phyloP scores from a whole-genome alignment of 2,329 filamentous ascomycete species.

The Xylogone sp. region DNA sequence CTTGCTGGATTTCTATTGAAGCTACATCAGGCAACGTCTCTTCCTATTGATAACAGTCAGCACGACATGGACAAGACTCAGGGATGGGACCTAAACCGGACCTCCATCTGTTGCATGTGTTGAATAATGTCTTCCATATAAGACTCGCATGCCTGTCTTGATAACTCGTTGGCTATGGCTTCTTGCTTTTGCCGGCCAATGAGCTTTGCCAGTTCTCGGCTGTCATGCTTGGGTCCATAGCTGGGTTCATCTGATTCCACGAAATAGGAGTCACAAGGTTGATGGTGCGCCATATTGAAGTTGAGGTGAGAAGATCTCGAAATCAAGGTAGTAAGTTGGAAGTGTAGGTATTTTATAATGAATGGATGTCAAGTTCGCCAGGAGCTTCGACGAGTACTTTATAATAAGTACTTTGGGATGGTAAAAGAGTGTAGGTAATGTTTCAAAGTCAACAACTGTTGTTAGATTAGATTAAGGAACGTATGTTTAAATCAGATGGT shows the following conservation, averaged over 20 bases:
- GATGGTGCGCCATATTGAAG: slow-evolving; percentile 25
- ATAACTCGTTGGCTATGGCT: slow-evolving; percentile 84
- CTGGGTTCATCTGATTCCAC: slow-evolving; percentile 51
- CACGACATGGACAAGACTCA: slow-evolving; percentile 7
- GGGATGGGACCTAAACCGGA: slow-evolving; percentile 23
- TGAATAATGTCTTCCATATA: slow-evolving; percentile 92
- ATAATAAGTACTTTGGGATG: slow-evolving; percentile 20
- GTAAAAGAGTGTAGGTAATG: slow-evolving; percentile 25
- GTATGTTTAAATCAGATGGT: slow-evolving; percentile 15
- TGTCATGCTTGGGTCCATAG: slow-evolving; percentile 20
- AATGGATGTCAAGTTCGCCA: slow-evolving; percentile 32
- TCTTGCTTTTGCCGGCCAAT: slow-evolving; percentile 81
- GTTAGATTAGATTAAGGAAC: slow-evolving; percentile 25
- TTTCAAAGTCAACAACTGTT: slow-evolving; percentile 18
- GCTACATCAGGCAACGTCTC: slow-evolving; percentile 94
- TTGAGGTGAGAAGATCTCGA: slow-evolving; percentile 6
- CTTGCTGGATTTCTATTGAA: slow-evolving; percentile 97
- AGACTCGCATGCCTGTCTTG: slow-evolving; percentile 78
- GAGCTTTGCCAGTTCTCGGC: slow-evolving; percentile 73
- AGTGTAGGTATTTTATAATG: slow-evolving; percentile 14
- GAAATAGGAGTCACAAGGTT: slow-evolving; percentile 66
- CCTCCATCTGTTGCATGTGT: slow-evolving; percentile 95
- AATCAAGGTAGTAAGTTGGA: slow-evolving; percentile 4
- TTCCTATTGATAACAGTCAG: slow-evolving; percentile 44
- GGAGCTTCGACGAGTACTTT: slow-evolving; percentile 31